Evolutionary conservation across 208 protist genomes (phyloP).

Genomic region (Leishmania lainsoni): DNA sequence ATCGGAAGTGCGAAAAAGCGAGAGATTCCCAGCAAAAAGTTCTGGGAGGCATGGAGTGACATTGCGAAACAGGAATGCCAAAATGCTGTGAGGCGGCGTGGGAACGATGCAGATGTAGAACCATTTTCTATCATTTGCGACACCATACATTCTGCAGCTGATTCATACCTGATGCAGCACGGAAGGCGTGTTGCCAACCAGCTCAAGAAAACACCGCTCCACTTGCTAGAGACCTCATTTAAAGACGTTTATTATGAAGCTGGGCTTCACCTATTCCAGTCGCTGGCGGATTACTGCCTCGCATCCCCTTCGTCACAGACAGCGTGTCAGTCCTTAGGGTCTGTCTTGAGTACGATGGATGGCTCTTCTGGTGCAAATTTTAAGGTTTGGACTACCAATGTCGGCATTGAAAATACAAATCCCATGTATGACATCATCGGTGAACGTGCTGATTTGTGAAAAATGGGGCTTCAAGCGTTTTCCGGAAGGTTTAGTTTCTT

Average conservation of each 20-base stretch:
- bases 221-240: slow-evolving; percentile 85
- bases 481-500: background rate
- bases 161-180: slow-evolving; percentile 86
- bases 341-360: slow-evolving; percentile 54
- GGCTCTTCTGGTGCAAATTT: slow-evolving; percentile 48
- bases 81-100: slow-evolving; percentile 45
- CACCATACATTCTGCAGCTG: slow-evolving; percentile 50
- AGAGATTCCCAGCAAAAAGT: slow-evolving; percentile 60
- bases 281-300: slow-evolving; percentile 67
- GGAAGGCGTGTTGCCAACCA: slow-evolving; percentile 69
- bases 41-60: slow-evolving; percentile 82
- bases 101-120: slow-evolving; percentile 41
- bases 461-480: background rate
- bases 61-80: slow-evolving; percentile 55
- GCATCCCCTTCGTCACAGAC: slow-evolving; percentile 50
- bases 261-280: slow-evolving; percentile 53
- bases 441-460: slow-evolving; percentile 62
- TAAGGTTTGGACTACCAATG: slow-evolving; percentile 80
- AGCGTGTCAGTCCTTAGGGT: slow-evolving; percentile 56
- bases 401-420: slow-evolving; percentile 93
- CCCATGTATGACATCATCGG: slow-evolving; percentile 90
- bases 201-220: slow-evolving; percentile 71
- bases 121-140: slow-evolving; percentile 58
- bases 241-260: slow-evolving; percentile 86
- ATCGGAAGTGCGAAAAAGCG: slow-evolving; percentile 53